A percentile compares a stretch with the other conserved stretches of the same genome.
phyloP scores from a whole-genome alignment of 257 asterid species.

The Solanum appendiculatum region DNA sequence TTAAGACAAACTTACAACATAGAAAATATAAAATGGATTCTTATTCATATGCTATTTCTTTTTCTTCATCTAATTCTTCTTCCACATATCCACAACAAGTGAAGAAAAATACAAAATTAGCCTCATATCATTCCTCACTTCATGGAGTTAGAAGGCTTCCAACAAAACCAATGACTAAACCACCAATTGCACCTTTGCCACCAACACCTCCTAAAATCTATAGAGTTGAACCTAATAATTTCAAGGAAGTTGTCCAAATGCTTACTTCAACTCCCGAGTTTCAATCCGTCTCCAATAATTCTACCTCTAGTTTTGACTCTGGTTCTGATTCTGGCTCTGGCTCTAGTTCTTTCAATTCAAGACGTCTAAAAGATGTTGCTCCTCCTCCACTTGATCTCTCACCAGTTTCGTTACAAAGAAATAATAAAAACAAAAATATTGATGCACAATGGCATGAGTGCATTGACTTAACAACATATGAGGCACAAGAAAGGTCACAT shows the following conservation, averaged over 20 bases:
- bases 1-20: neutral
- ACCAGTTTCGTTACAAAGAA: neutral
- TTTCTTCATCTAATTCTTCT: neutral
- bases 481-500: neutral
- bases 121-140: constrained; percentile 18
- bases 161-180: constrained; percentile 22
- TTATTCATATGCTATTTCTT: neutral
- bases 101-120: neutral
- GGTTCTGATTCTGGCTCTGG: neutral
- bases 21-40: constrained; percentile 1
- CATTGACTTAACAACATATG: neutral
- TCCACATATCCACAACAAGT: neutral
- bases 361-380: constrained; percentile 34
- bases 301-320: neutral
- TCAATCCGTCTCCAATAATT: neutral
- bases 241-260: constrained; percentile 62
- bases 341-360: neutral
- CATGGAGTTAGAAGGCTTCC: constrained; percentile 42
- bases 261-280: constrained; percentile 40
- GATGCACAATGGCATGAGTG: neutral
- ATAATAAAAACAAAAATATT: neutral
- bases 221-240: constrained; percentile 38
- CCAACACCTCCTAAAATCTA: constrained; percentile 59
- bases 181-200: constrained; percentile 64
- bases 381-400: constrained; percentile 59